A percentile compares a stretch with the other conserved stretches of the same genome.
phyloP scores from a whole-genome alignment of 177 flowering plant species.

The Tripterygium wilfordii region DNA sequence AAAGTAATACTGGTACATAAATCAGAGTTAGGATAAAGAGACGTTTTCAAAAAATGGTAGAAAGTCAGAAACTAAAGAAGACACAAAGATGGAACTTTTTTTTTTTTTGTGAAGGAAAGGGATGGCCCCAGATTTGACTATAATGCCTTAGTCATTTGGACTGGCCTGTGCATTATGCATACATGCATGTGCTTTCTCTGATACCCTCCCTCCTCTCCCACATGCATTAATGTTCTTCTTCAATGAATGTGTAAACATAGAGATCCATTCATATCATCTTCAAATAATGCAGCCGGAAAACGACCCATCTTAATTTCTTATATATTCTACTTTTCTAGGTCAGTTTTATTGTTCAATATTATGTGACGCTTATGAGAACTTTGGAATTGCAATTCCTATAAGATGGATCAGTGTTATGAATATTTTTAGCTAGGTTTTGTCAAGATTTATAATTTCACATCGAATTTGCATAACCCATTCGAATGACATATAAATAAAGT shows the following conservation, averaged over 20 bases:
- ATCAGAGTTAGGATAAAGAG: not conserved
- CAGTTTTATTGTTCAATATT: no score
- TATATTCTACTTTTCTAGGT: no score
- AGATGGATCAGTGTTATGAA: no score
- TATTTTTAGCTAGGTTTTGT: no score
- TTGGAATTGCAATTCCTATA: no score
- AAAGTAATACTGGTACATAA: not conserved
- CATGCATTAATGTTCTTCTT: conserved; percentile 10
- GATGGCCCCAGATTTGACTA: conserved; percentile 6
- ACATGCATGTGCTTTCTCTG: conserved; percentile 19
- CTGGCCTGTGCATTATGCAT: not conserved
- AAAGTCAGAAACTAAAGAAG: not conserved
- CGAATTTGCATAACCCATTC: no score
- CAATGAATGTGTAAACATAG: conserved; percentile 12
- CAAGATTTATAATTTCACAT: no score
- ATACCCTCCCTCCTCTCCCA: conserved; percentile 17
- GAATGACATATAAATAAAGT: no score
- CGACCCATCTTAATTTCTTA: no score
- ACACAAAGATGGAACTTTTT: not conserved
- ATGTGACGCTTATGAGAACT: no score
- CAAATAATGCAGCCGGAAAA: not conserved
- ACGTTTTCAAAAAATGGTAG: not conserved
- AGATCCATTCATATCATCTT: not conserved
- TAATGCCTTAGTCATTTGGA: conserved; percentile 2
- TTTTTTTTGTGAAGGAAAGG: conserved; percentile 1